These are phyloP conservation scores for Porpolomopsis calyptriformis DNA, from an alignment of 768 basidiomycete genomes.

Conservation along the genomic window DNA sequence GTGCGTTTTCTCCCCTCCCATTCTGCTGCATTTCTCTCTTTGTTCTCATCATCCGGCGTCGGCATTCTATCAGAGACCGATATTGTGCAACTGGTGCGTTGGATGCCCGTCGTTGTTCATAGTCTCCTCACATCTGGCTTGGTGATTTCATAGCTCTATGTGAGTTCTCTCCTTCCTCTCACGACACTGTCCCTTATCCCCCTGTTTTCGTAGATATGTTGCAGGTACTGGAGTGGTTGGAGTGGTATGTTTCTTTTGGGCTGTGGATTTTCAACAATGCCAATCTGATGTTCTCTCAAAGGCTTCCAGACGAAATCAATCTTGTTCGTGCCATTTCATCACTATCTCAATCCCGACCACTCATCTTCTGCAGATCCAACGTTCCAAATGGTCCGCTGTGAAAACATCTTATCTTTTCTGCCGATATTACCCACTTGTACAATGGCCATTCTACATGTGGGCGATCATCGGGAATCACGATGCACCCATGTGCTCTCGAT, in stretches of 20 bases:
- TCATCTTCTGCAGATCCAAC: not conserved
- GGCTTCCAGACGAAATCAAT: not conserved
- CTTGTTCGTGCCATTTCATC: not conserved
- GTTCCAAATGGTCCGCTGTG: not conserved
- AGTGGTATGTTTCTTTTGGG: not conserved
- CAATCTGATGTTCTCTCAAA: not conserved
- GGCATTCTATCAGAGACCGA: conserved; percentile 2
- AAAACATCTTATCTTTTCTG: conserved; percentile 2
- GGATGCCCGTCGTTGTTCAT: not conserved
- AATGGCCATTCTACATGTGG: not conserved
- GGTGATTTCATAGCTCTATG: not conserved
- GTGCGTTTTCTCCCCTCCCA: too few species aligned
- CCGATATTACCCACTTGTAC: conserved; percentile 2
- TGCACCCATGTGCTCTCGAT: not conserved
- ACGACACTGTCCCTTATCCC: not conserved
- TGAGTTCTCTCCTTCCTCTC: not conserved
- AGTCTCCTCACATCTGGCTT: not conserved
- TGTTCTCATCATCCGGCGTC: too few species aligned
- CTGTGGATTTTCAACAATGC: too few species aligned
- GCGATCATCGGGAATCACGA: not conserved
- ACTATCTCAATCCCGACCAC: not conserved
- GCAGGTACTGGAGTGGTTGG: not conserved
- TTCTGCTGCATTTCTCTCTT: too few species aligned
- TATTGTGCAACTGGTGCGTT: not conserved
- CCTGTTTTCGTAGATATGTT: not conserved